Percentiles rank a stretch among this genome's conserved stretches.
phyloP scores from a whole-genome alignment of 768 basidiomycete species.

The Mycena galericulata region DNA sequence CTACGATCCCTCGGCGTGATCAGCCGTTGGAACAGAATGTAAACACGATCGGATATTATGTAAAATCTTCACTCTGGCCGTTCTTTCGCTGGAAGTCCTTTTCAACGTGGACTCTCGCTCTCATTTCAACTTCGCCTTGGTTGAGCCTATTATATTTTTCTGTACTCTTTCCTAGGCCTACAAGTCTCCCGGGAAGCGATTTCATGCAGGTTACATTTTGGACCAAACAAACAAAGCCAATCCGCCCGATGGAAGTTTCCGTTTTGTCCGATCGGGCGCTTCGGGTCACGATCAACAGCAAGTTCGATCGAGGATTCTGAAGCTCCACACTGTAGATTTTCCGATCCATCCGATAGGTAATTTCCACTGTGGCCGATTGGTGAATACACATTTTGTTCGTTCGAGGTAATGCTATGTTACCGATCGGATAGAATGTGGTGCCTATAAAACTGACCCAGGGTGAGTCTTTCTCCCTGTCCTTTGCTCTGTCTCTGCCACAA shows the following conservation, averaged over 20 bases:
- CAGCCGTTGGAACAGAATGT: not conserved
- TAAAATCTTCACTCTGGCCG: not conserved
- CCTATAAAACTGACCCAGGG: not conserved
- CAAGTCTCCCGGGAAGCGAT: not conserved
- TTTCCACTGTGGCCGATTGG: not conserved
- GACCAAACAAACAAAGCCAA: slow-evolving; percentile 3
- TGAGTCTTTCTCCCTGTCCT: not conserved
- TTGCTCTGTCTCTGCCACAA: not conserved
- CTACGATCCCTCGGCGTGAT: not conserved
- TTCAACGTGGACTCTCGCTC: not conserved
- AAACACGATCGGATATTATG: not conserved
- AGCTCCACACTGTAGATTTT: not conserved
- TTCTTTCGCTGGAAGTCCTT: not conserved
- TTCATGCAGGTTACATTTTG: not conserved
- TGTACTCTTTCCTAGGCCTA: not conserved
- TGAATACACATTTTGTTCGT: not conserved
- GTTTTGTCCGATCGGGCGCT: not conserved
- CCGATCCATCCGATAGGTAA: not conserved
- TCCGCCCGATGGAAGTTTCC: not conserved
- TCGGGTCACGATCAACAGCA: not conserved
- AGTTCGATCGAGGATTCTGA: not conserved
- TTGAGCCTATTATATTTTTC: not conserved
- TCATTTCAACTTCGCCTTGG: not conserved
- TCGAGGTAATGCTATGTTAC: not conserved
- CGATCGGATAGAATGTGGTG: not conserved